Evolutionary conservation across 352 stramenopile species (phyloP), one percentile per base, ranked within the genome.

Genomic region (Phytopythium vexans): DNA sequence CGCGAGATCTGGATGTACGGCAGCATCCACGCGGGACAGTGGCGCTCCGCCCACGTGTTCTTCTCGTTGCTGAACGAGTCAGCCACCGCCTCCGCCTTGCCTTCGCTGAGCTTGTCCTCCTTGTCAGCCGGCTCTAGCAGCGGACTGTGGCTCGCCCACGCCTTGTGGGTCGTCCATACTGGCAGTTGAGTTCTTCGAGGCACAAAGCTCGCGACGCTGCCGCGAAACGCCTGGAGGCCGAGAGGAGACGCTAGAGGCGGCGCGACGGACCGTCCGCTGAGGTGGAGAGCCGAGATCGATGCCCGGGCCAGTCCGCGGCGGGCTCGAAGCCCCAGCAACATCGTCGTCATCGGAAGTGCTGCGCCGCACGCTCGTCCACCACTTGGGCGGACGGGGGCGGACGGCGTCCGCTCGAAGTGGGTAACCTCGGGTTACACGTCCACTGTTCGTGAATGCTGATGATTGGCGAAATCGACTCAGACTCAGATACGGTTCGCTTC

Each of bases 1-100:
- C 86, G 83, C 21, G 84, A 81, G n/a, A 95, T 62, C 61, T 95
- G 82, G 41, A 95, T 77, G 63, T 95, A 95, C 41, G 86, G 86
- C 44, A 94, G 52, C 78, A 93, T 84, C 77, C 77, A 92, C 42
- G 72, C 42, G 27, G 83, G 83, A 5, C 69, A 74, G 46, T 95
- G 69, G 34, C 70, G 69, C 60, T 95, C 86, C 2, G 83, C 86
- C 86, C 86, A 95, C 58, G 86, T 95, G 42, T 93, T 63, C 52
- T 95, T 93, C 63, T 95, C 82, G 52, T 88, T 70, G 31, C 69
- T 64, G 61, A 91, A 94, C 33, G 53, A 45, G 37, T 77, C 76
- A 5, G 31, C 44, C 16, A 14, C 39, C 21, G 6, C 21, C 21
- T 27, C 21, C 16, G 2, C 6, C 27, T 12, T 34, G 12, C 43